A percentile compares a stretch with the other conserved stretches of the same genome.
phyloP scores from a whole-genome alignment of 441 rosid species.

The Biscutella auriculata region DNA sequence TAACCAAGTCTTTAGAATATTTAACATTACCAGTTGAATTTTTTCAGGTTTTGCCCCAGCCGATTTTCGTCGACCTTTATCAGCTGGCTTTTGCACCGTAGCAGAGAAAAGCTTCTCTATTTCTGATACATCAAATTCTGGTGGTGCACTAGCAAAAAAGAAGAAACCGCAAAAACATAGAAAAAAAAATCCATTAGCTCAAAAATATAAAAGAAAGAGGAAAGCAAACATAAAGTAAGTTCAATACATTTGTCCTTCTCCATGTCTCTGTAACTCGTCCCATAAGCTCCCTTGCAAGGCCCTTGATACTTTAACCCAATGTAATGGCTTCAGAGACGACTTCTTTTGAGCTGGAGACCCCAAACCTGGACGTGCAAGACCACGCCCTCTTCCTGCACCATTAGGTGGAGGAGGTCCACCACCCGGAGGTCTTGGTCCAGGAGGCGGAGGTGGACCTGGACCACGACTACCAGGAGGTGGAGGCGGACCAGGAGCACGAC shows the following conservation, averaged over 20 bases:
- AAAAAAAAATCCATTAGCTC: neutral
- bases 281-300: constrained; percentile 97
- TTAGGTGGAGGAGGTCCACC: constrained; percentile 58
- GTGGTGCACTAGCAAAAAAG: constrained; percentile 39
- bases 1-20: neutral
- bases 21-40: constrained; percentile 60
- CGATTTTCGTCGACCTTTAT: constrained; percentile 57
- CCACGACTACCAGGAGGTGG: constrained; percentile 26
- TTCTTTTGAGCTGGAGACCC: constrained; percentile 47
- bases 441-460: constrained; percentile 49
- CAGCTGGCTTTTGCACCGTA: constrained; percentile 57
- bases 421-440: constrained; percentile 50
- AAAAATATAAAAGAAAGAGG: neutral
- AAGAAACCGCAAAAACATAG: neutral
- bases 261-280: constrained; percentile 91
- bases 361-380: constrained; percentile 43
- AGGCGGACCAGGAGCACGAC: constrained; percentile 32
- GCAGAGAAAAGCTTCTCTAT: constrained; percentile 87
- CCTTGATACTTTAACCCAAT: constrained; percentile 96
- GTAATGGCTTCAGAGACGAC: constrained; percentile 89
- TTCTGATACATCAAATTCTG: constrained; percentile 93
- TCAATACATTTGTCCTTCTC: constrained; percentile 66
- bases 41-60: constrained; percentile 78
- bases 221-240: constrained; percentile 19
- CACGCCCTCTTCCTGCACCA: constrained; percentile 67